Percentiles rank a stretch among this genome's conserved stretches.
Evolutionary conservation across 371 early-diverging fungal species (phyloP).

Genomic region (Mucor mucedo): DNA sequence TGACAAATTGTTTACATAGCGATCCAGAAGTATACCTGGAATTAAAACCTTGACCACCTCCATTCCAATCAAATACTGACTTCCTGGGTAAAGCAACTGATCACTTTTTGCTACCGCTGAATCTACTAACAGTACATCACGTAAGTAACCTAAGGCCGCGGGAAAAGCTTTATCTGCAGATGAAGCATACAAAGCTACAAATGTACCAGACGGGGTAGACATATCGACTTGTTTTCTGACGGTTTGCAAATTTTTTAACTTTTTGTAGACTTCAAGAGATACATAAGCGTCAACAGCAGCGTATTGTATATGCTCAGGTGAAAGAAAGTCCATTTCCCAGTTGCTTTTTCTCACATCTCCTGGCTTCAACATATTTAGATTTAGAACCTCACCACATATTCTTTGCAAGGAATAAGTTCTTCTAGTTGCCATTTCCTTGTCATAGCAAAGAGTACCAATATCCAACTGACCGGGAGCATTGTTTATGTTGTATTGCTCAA

Average conservation of each 20-base stretch:
- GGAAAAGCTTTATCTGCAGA: not conserved
- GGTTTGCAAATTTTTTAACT: not conserved
- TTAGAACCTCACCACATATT: not conserved
- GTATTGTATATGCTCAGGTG: not conserved
- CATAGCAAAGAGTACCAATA: not conserved
- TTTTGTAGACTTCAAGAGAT: not conserved
- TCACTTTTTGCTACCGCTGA: not conserved
- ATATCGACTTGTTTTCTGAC: not conserved
- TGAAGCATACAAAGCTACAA: not conserved
- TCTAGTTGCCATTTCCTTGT: not conserved
- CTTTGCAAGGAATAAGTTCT: not conserved
- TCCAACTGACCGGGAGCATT: not conserved
- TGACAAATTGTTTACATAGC: not conserved
- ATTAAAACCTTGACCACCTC: not conserved
- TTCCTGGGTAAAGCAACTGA: not conserved
- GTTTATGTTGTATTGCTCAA: not conserved
- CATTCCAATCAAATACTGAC: not conserved
- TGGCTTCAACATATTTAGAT: not conserved
- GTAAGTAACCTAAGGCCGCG: not conserved
- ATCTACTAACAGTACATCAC: not conserved
- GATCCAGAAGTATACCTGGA: not conserved
- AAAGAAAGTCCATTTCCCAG: not conserved
- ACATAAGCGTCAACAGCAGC: not conserved
- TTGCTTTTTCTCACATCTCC: not conserved
- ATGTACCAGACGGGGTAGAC: not conserved